phyloP scores from a whole-genome alignment of 1,139 yeast genomes.

The Kodamaea arcana region DNA sequence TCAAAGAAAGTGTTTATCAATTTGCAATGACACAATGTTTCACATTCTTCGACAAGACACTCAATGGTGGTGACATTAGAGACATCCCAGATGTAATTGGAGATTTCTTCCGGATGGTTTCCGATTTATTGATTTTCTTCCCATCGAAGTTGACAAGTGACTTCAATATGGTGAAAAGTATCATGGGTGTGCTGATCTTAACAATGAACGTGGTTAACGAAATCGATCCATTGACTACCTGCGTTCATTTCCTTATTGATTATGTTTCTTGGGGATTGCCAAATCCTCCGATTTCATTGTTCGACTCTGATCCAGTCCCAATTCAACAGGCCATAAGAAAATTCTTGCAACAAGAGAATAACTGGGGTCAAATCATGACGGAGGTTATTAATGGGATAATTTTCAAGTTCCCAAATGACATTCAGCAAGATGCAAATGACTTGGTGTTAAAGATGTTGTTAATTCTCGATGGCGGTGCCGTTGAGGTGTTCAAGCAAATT shows the following conservation, averaged over 20 bases:
- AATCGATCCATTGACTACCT: constrained; percentile 65
- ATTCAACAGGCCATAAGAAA: constrained; percentile 48
- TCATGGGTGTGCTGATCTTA: constrained; percentile 58
- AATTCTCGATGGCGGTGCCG: constrained; percentile 38
- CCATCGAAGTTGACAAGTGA: constrained; percentile 62
- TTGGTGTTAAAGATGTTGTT: constrained; percentile 63
- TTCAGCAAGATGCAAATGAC: constrained; percentile 73
- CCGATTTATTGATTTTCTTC: constrained; percentile 74
- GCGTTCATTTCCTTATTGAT: constrained; percentile 75
- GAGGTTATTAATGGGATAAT: constrained; percentile 64
- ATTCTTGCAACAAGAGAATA: constrained; percentile 35
- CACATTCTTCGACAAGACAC: constrained; percentile 31
- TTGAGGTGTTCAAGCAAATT: constrained; percentile 60
- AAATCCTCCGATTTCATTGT: constrained; percentile 71
- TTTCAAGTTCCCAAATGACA: constrained; percentile 66
- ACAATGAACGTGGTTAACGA: constrained; percentile 57
- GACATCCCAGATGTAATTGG: constrained; percentile 74
- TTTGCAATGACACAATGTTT: constrained; percentile 48
- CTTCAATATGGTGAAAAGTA: constrained; percentile 52
- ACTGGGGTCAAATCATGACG: constrained; percentile 56
- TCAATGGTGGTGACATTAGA: constrained; percentile 23
- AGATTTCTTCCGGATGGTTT: constrained; percentile 82
- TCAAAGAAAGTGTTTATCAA: constrained; percentile 41
- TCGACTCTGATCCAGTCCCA: constrained; percentile 45
- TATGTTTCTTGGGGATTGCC: constrained; percentile 80